phyloP scores from a whole-genome alignment of 2,329 filamentous ascomycete species.

The Podosphaera fusca region DNA sequence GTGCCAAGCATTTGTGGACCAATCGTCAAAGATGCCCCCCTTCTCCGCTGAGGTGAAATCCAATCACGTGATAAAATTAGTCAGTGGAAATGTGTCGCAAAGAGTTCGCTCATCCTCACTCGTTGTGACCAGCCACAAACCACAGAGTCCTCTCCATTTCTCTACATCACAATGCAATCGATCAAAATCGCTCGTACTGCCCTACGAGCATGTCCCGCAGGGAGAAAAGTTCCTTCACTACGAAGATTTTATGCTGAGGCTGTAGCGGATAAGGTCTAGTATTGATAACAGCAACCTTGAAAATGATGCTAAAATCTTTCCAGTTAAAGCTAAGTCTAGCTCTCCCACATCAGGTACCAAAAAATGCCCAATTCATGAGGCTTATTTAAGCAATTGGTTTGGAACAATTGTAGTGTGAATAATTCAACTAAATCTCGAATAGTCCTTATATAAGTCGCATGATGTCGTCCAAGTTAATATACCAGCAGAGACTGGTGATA shows the following conservation, averaged over 20 bases:
- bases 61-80: too few species aligned
- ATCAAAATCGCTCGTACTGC: conserved; percentile 79
- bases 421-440: conserved; percentile 11
- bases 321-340: conserved; percentile 93
- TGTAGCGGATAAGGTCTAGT: conserved; percentile 53
- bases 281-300: conserved; percentile 8
- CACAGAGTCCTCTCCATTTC: too few species aligned
- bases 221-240: conserved; percentile 53
- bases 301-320: conserved; percentile 10
- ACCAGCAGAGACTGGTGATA: conserved; percentile 90
- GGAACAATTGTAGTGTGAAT: too few species aligned
- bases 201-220: conserved; percentile 59
- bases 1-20: too few species aligned
- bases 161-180: conserved; percentile 26
- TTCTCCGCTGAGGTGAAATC: too few species aligned
- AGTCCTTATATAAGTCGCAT: conserved; percentile 48
- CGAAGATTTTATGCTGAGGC: conserved; percentile 82
- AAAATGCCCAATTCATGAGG: too few species aligned
- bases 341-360: conserved; percentile 89
- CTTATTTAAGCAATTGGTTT: not conserved
- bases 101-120: too few species aligned
- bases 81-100: too few species aligned
- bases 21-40: too few species aligned
- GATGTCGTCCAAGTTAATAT: conserved; percentile 91
- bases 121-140: too few species aligned